Evolutionary conservation across 2,329 filamentous ascomycete genomes (phyloP).

Genomic region (Lithohypha guttulata): DNA sequence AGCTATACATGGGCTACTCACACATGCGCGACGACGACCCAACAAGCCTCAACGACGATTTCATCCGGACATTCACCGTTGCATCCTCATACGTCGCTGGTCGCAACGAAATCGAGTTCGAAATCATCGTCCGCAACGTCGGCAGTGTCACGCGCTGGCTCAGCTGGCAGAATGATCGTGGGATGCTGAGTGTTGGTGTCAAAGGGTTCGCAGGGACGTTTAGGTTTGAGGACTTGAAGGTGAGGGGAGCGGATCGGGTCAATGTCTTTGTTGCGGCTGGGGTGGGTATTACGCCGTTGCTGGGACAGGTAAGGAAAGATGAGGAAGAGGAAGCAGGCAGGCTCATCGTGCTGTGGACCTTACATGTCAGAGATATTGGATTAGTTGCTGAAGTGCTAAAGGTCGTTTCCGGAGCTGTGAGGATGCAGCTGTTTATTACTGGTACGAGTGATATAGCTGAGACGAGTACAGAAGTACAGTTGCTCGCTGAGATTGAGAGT

Average conservation of each 20-base stretch:
- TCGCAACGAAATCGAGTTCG: conserved; percentile 41
- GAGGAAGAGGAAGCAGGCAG: conserved; percentile 22
- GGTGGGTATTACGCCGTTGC: conserved; percentile 70
- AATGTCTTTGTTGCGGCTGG: conserved; percentile 62
- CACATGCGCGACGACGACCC: conserved; percentile 81
- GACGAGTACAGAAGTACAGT: conserved; percentile 23
- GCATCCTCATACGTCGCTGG: conserved; percentile 39
- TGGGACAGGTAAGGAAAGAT: conserved; percentile 47
- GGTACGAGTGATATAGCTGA: conserved; percentile 25
- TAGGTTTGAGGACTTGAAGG: conserved; percentile 25
- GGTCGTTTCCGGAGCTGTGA: conserved; percentile 38
- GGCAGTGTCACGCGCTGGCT: conserved; percentile 59
- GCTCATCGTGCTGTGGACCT: conserved; percentile 57
- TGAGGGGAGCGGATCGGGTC: conserved; percentile 23
- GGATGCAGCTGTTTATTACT: conserved; percentile 55
- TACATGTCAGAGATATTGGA: conserved; percentile 50
- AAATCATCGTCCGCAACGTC: conserved; percentile 61
- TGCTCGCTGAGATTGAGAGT: conserved; percentile 30
- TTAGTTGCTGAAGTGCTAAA: conserved; percentile 52
- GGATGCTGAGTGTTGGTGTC: conserved; percentile 52
- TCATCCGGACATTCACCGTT: conserved; percentile 71
- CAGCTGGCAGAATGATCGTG: conserved; percentile 45
- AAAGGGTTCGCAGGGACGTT: conserved; percentile 64
- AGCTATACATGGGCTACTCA: conserved; percentile 62
- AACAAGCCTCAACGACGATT: conserved; percentile 72